Evolutionary conservation across 306 rosid species (phyloP), one percentile per base, ranked within the genome.

Genomic region (Pyrus bretschneideri): DNA sequence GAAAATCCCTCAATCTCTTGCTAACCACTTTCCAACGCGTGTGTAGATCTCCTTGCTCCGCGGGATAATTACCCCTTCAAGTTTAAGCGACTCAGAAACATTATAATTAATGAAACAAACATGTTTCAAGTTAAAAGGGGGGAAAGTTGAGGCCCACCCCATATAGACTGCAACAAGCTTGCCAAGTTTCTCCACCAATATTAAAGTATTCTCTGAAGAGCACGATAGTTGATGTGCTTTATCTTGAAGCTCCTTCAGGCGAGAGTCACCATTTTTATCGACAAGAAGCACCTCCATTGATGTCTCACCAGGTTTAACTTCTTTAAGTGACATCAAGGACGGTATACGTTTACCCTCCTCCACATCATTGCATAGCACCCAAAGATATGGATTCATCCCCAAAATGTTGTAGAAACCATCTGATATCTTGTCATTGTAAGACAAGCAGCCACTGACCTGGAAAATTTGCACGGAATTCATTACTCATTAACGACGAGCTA

Each of bases 371-470:
- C 99, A 92, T 96, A 92, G 88, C 78, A 84, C 83, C 99, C 99
- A 95, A 18, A 95, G 81, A 87, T 92, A 90, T 52, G 99, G 99
- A 81, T 95, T 95, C 97, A 95, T 92, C 78, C 99, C 99, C 89
- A 89, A 70, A 55, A 95, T 92, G 83, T 89, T 92, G 73, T 90
- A 95, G 88, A 95, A 95, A 49, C 99, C 97, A 75, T 95, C 99
- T 6, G 91, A 87, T 80, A 95, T 95, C 85, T 91, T 92, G 71
- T 95, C 99, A 11, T 90, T 79, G 84, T 95, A 95, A 2, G 99
- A 95, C 83, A 95, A 87, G 80, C 97, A 86, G 49, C 99, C 99
- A 86, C 89, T 95, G 42, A 87, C 96, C 99, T 95, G 82, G 80
- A 73, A 85, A 81, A 27, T 9, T 11, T 64, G 33, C 44, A 11